Percentiles rank a stretch among this genome's conserved stretches.
Conservation (phyloP, 2,329 filamentous ascomycete genomes). For the Aspergillus uvarum region DNA sequence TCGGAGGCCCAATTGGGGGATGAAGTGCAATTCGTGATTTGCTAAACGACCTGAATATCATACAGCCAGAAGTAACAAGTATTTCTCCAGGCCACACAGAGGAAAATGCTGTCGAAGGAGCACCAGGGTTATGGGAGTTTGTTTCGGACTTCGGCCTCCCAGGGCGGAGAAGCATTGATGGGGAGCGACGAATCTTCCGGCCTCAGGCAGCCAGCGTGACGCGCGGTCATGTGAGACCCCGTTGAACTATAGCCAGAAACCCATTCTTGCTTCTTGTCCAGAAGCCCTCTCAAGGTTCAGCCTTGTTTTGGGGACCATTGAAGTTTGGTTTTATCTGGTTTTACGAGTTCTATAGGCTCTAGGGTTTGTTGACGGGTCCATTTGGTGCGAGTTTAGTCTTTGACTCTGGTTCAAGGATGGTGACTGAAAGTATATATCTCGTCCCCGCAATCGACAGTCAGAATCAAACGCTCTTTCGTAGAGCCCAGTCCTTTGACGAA, state of each 20-base stretch:
- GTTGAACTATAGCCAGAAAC: background rate
- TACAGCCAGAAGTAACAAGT: background rate
- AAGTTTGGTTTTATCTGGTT: no score
- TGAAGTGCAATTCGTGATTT: background rate
- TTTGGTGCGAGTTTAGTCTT: no score
- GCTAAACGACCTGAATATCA: background rate
- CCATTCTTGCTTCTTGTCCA: background rate
- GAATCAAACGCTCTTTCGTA: no score
- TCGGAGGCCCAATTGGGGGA: background rate
- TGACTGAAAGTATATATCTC: no score
- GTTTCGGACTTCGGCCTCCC: background rate
- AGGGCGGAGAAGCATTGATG: conserved; percentile 7
- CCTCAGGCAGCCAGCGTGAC: conserved; percentile 34
- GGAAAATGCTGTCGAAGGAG: background rate
- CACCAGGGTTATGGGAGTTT: background rate
- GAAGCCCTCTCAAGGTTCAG: background rate
- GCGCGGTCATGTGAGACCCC: conserved; percentile 31
- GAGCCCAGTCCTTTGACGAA: no score
- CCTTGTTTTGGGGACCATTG: background rate
- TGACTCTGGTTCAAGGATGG: no score
- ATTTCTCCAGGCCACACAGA: background rate
- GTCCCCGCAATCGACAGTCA: no score
- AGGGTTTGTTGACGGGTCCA: no score
- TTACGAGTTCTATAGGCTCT: no score
- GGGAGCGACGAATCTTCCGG: conserved; percentile 17